These are phyloP conservation scores for Talaromyces sp. DNA, from an alignment of 2,329 filamentous ascomycete species.

Conservation along the genomic window DNA sequence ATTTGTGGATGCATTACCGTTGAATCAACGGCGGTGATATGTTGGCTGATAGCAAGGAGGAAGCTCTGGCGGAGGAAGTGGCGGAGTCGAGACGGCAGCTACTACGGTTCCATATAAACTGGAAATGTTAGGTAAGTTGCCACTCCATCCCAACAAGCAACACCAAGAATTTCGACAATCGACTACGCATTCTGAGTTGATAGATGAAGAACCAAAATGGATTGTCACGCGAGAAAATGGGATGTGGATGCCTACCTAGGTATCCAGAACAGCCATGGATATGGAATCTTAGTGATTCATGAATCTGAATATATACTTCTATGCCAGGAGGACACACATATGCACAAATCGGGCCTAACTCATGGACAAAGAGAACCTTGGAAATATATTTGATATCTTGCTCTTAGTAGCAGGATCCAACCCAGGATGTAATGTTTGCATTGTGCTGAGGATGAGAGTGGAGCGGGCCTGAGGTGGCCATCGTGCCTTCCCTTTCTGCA, in stretches of 20 bases:
- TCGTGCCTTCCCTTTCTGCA: not conserved
- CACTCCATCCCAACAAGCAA: not conserved
- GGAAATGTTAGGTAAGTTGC: not conserved
- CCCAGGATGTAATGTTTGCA: not conserved
- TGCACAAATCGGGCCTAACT: not conserved
- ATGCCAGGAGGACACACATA: not conserved
- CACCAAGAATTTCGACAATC: not conserved
- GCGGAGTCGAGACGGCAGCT: not conserved
- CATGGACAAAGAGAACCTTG: not conserved
- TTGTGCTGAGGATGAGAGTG: not conserved
- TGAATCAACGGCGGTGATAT: not conserved
- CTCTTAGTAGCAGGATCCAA: not conserved
- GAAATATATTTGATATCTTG: not conserved
- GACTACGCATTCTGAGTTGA: not conserved
- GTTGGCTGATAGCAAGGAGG: not conserved
- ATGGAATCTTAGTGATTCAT: not conserved
- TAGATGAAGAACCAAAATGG: not conserved
- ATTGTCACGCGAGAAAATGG: not conserved
- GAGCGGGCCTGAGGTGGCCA: not conserved
- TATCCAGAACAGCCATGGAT: not conserved
- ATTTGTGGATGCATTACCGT: constrained; percentile 1
- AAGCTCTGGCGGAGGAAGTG: constrained; percentile 3
- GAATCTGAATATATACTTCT: not conserved
- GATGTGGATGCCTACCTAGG: no score
- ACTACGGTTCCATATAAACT: not conserved